phyloP scores from a whole-genome alignment of 2,329 filamentous ascomycete species.

The Parasarocladium wereldwijsianum region DNA sequence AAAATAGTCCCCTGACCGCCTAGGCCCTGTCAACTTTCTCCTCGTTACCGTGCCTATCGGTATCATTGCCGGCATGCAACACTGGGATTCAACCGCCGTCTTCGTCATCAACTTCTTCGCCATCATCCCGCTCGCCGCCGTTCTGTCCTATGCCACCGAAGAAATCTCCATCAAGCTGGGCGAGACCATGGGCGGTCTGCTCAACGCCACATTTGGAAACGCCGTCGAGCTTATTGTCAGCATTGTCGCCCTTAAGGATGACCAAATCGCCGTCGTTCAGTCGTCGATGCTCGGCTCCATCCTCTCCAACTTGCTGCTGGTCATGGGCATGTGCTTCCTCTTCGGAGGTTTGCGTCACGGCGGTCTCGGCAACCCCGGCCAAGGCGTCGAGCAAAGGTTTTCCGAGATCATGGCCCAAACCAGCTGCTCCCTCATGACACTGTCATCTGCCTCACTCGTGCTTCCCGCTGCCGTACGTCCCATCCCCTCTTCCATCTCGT shows the following conservation, averaged over 20 bases:
- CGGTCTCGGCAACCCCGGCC: conserved; percentile 38
- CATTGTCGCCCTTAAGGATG: conserved; percentile 73
- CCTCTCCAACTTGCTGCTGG: conserved; percentile 83
- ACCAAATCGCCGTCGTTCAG: conserved; percentile 92
- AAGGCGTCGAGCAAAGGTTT: conserved; percentile 54
- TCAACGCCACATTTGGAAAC: conserved; percentile 69
- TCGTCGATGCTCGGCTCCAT: conserved; percentile 95
- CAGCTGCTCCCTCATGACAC: conserved; percentile 58
- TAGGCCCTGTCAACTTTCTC: conserved; percentile 52
- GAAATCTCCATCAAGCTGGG: conserved; percentile 60
- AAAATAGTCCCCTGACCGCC: conserved; percentile 5
- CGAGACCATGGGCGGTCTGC: conserved; percentile 56
- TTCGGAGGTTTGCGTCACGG: conserved; percentile 56
- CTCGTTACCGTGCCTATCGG: conserved; percentile 63
- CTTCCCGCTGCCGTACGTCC: conserved; percentile 55
- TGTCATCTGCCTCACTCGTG: conserved; percentile 63
- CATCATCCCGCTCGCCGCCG: conserved; percentile 60
- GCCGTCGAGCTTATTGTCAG: conserved; percentile 75
- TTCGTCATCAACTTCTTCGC: conserved; percentile 71
- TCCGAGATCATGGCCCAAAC: conserved; percentile 67
- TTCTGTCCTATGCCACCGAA: conserved; percentile 65
- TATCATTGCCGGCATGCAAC: conserved; percentile 47
- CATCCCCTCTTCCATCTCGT: background rate
- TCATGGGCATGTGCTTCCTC: conserved; percentile 68
- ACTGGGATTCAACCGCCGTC: conserved; percentile 51